Evolutionary conservation across 139 green algal species (phyloP).

Genomic region (Volvox reticuliferus): DNA sequence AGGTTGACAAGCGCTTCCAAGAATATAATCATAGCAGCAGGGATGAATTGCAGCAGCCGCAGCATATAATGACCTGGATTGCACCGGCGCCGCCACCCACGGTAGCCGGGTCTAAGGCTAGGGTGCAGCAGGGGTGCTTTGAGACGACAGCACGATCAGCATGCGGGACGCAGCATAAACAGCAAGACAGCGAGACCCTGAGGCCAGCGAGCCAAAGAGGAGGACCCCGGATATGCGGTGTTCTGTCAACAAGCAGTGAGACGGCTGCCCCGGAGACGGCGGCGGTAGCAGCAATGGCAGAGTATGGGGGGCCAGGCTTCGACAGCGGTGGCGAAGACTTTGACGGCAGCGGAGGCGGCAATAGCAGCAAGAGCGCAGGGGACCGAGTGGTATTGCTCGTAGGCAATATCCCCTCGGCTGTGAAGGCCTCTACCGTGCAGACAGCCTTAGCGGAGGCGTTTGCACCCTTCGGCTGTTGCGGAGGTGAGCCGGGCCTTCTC

Average conservation of each 20-base stretch:
- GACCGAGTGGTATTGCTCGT: constrained; percentile 32
- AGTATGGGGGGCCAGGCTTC: not conserved
- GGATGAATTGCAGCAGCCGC: not conserved
- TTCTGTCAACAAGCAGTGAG: too few species aligned
- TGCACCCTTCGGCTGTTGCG: not conserved
- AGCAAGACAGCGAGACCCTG: not conserved
- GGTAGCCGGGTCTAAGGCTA: not conserved
- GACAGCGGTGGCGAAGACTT: not conserved
- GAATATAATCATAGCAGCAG: not conserved
- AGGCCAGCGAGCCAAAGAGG: too few species aligned
- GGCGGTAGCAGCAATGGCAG: not conserved
- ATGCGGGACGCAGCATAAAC: not conserved
- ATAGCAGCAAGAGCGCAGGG: not conserved
- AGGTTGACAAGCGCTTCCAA: not conserved
- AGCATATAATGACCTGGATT: not conserved
- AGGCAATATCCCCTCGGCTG: not conserved
- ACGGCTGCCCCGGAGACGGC: not conserved
- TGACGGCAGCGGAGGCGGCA: not conserved
- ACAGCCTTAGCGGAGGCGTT: not conserved
- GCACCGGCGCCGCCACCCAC: not conserved
- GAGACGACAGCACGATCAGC: not conserved
- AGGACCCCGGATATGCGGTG: too few species aligned
- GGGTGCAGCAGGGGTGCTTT: not conserved
- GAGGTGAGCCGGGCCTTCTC: constrained; percentile 1
- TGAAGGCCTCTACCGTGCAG: not conserved